These are phyloP conservation scores for Verticillium alfalfae DNA, from an alignment of 2,329 filamentous ascomycete species.

Conservation along the genomic window DNA sequence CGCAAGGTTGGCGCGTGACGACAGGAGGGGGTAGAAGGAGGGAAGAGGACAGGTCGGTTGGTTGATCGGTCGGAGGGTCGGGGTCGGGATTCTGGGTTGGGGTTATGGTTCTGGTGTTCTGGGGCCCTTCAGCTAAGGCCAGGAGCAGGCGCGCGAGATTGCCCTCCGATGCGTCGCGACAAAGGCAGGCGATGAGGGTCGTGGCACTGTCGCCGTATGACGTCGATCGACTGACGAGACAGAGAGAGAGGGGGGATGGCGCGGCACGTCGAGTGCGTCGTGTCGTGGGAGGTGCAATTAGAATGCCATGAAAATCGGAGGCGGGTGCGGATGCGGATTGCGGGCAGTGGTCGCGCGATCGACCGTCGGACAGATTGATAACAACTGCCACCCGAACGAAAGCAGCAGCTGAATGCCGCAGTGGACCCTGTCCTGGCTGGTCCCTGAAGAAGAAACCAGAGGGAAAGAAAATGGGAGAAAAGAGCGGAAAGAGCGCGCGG, in stretches of 20 bases:
- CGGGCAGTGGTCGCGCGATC: constrained; percentile 10
- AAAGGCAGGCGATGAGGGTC: not conserved
- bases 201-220: not conserved
- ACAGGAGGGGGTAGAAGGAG: not conserved
- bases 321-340: constrained; percentile 3
- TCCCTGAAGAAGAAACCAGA: not conserved
- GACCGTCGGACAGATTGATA: constrained; percentile 4
- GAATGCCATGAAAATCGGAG: constrained; percentile 13
- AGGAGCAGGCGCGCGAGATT: not conserved
- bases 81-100: not conserved
- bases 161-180: not conserved
- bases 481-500: not conserved
- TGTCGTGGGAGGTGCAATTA: constrained; percentile 11
- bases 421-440: not conserved
- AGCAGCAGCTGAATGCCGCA: not conserved
- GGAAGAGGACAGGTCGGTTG: not conserved
- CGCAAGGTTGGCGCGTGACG: not conserved
- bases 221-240: not conserved
- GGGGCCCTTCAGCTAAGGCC: not conserved
- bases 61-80: not conserved
- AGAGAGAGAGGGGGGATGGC: not conserved
- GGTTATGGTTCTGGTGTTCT: not conserved
- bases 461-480: not conserved
- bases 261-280: constrained; percentile 4
- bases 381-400: not conserved